These are phyloP conservation scores for Jasminum sambac DNA, from an alignment of 257 asterid species.

Conservation along the genomic window DNA sequence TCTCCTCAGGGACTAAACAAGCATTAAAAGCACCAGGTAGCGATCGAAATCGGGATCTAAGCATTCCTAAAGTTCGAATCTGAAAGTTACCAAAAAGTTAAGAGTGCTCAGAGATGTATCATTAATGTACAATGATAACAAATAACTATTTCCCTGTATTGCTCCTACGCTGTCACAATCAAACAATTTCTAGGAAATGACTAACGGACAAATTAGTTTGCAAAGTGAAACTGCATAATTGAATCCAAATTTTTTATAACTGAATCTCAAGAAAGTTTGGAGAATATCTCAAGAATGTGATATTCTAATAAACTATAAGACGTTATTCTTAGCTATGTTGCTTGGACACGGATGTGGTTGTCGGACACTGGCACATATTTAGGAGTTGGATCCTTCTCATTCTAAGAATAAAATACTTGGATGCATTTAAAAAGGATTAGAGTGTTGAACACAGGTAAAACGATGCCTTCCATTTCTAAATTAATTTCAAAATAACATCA, in stretches of 20 bases:
- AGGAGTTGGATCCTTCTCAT: not conserved
- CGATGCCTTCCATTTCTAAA: no score
- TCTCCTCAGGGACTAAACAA: conserved; percentile 88
- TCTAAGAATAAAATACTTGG: no score
- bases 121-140: not conserved
- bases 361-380: not conserved
- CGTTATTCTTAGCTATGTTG: not conserved
- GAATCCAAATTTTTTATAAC: not conserved
- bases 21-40: conserved; percentile 94
- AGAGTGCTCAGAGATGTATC: conserved; percentile 24
- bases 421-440: no score
- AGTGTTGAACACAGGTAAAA: no score
- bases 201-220: not conserved
- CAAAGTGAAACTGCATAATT: not conserved
- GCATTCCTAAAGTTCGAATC: conserved; percentile 98
- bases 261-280: not conserved
- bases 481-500: no score
- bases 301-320: not conserved
- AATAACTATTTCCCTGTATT: not conserved
- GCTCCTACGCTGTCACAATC: not conserved
- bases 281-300: not conserved
- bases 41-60: conserved; percentile 87
- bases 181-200: not conserved
- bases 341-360: no score
- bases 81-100: conserved; percentile 36